phyloP scores from a whole-genome alignment of 2,329 filamentous ascomycete species.

The Fusarium anguioides region DNA sequence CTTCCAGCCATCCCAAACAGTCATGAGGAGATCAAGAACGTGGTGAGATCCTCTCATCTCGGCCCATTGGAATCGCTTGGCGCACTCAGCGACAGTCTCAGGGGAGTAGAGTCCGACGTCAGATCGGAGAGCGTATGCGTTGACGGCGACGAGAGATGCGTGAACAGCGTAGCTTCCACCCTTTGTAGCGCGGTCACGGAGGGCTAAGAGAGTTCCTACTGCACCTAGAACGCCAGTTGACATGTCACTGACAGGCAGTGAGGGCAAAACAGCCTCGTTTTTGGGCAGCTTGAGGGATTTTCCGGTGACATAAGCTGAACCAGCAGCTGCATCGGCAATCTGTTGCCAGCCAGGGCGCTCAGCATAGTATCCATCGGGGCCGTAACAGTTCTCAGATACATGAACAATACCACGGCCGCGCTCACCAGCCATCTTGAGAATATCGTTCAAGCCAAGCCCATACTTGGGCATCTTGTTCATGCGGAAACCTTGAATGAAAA shows the following conservation, averaged over 20 bases:
- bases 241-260: conserved; percentile 51
- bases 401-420: conserved; percentile 71
- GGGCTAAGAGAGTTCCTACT: conserved; percentile 47
- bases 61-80: conserved; percentile 15
- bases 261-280: conserved; percentile 36
- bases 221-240: conserved; percentile 49
- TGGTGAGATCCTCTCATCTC: conserved; percentile 26
- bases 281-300: neutral
- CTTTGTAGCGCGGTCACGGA: conserved; percentile 47
- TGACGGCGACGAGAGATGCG: conserved; percentile 8
- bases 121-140: conserved; percentile 3
- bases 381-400: conserved; percentile 75
- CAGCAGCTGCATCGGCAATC: conserved; percentile 62
- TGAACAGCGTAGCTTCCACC: conserved; percentile 24
- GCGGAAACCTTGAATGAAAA: conserved; percentile 19
- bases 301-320: conserved; percentile 16
- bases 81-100: conserved; percentile 2
- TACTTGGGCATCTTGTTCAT: conserved; percentile 31
- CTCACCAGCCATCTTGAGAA: conserved; percentile 36
- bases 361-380: conserved; percentile 65
- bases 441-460: conserved; percentile 14
- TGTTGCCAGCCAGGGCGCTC: conserved; percentile 73
- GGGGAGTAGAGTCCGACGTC: conserved; percentile 9
- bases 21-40: conserved; percentile 20
- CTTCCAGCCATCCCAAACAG: conserved; percentile 20